Percentiles rank a stretch among this genome's conserved stretches.
Conservation (phyloP, 2,329 filamentous ascomycete species). For the Beauveria medogensis region DNA sequence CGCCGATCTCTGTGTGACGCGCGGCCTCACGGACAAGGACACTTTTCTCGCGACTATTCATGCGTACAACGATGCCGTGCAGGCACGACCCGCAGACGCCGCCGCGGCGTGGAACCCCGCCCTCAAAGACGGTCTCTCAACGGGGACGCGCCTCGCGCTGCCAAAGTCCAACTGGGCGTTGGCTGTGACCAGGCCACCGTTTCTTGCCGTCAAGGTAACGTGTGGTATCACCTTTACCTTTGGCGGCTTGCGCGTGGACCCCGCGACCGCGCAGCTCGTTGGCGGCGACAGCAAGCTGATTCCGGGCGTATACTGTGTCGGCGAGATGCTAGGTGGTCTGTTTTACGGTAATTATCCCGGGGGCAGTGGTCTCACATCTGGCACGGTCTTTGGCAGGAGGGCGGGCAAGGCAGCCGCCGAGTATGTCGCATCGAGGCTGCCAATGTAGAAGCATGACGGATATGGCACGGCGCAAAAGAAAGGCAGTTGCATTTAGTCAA, state of each 20-base stretch:
- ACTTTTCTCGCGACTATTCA: conserved; percentile 44
- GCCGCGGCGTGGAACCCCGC: conserved; percentile 49
- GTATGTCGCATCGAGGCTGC: not conserved
- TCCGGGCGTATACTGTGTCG: conserved; percentile 49
- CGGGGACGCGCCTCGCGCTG: conserved; percentile 39
- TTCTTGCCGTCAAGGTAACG: conserved; percentile 54
- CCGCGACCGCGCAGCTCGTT: conserved; percentile 45
- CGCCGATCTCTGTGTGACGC: conserved; percentile 37
- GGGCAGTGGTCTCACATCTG: conserved; percentile 53
- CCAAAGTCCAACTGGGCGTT: conserved; percentile 61
- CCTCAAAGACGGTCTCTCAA: conserved; percentile 53
- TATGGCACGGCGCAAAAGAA: too few species aligned
- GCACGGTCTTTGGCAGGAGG: conserved; percentile 41
- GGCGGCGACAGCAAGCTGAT: conserved; percentile 36
- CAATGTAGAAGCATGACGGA: not conserved
- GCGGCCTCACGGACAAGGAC: conserved; percentile 37
- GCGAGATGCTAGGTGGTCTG: conserved; percentile 59
- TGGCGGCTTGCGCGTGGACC: conserved; percentile 51
- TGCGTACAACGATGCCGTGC: conserved; percentile 51
- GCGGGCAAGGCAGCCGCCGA: conserved; percentile 29
- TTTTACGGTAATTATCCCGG: conserved; percentile 59
- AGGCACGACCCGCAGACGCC: conserved; percentile 36
- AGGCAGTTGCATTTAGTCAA: not conserved
- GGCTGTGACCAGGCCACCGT: conserved; percentile 47
- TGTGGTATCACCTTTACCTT: conserved; percentile 64